Evolutionary conservation across 441 rosid genomes (phyloP), one percentile per base, ranked within the genome.

Genomic region (Populus hybrid): DNA sequence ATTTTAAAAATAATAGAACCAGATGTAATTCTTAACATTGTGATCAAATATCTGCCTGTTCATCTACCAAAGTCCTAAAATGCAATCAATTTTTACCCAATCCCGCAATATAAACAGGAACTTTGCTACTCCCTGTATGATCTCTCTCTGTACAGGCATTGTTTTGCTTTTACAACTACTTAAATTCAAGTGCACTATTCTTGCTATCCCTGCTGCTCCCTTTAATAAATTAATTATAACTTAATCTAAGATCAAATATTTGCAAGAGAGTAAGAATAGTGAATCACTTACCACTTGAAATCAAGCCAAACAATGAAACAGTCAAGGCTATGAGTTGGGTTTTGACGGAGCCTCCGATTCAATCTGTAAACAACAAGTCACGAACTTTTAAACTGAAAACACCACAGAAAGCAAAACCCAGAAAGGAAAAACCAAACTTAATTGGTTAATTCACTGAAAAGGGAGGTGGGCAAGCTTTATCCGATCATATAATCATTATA

Each of bases 41-140:
- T 65, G 16, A 78, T 59, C 18, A n/a, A 67, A 50, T 70, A 34
- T 61, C 66, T 74, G 64, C 75, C 75, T 74, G 30, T 28, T 28
- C 81, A 79, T 69, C 12, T 69, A 3, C n/a, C 32, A 32, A 69
- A 66, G 12, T 79, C n/a, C 64, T 30, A 23, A 18, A 23, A 69
- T 30, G 32, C 77, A 68, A 74, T 20, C 50, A 74, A 66, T 36
- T 61, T 68, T 59, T 30, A 59, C 24, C 35, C 24, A 36, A 42
- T 53, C 46, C 34, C 10, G 63, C 61, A 50, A 50, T 46, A 68
- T 59, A 42, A 53, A 53, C 59, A 18, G 9, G 40, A 57, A 20
- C 6, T 50, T 50, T 50, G 57, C 57, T 50, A 50, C 57, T 14
- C 57, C 57, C 32, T 30, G 32, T 30, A 24, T 75, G 12, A 24